Percentiles rank a stretch among this genome's conserved stretches.
These are phyloP conservation scores for Rubia peregrina DNA, from an alignment of 305 asterid genomes.

Conservation along the genomic window DNA sequence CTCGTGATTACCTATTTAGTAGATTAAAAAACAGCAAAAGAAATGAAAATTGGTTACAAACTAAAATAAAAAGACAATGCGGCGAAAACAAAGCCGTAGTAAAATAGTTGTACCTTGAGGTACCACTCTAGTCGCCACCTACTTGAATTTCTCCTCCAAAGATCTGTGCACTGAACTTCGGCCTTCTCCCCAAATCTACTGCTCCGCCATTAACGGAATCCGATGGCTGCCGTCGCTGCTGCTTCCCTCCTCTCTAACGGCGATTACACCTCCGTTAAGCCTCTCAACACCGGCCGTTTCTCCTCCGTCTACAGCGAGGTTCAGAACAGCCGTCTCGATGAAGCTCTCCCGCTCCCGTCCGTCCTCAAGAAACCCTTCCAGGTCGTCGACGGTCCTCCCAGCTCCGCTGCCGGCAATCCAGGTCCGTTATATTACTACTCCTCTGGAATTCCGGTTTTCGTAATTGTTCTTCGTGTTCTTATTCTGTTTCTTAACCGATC, in stretches of 20 bases:
- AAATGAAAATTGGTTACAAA: neutral
- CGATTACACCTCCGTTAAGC: conserved; percentile 30
- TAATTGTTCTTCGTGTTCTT: neutral
- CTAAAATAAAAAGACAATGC: neutral
- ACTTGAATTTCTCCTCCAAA: conserved; percentile 17
- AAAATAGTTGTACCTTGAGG: neutral
- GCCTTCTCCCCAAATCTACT: conserved; percentile 16
- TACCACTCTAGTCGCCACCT: neutral
- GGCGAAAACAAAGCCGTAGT: conserved; percentile 21
- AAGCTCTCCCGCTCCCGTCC: conserved; percentile 80
- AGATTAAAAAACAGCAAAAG: neutral
- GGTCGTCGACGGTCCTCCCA: conserved; percentile 72
- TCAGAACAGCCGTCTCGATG: conserved; percentile 83
- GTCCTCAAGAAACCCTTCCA: conserved; percentile 58
- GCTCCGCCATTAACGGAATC: neutral
- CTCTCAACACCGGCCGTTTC: conserved; percentile 48
- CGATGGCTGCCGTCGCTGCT: conserved; percentile 54
- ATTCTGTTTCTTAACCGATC: neutral
- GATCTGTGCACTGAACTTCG: conserved; percentile 20
- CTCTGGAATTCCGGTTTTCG: neutral
- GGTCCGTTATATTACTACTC: conserved; percentile 29
- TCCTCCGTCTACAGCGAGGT: conserved; percentile 79
- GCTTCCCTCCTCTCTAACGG: conserved; percentile 51
- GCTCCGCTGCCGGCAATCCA: conserved; percentile 91
- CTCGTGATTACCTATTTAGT: neutral